Conservation (phyloP, 257 asterid genomes). For the Jasminum sambac region DNA sequence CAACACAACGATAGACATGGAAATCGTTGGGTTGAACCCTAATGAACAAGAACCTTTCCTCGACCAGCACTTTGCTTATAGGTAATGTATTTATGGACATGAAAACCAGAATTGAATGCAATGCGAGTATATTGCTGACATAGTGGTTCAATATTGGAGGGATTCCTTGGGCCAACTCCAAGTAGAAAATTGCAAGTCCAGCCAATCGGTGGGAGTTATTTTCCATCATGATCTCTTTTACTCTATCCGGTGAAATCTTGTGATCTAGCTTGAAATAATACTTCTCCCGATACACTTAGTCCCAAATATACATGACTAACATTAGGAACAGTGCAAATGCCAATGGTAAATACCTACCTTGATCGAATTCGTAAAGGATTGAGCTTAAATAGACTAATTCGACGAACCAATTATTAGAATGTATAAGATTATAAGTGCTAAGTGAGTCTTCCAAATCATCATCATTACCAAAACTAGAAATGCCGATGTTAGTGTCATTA, state of each 20-base stretch:
- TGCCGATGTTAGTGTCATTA: slow-evolving; percentile 38
- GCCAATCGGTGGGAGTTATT: slow-evolving; percentile 24
- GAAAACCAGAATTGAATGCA: slow-evolving; percentile 39
- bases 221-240: slow-evolving; percentile 20
- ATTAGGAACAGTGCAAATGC: slow-evolving; percentile 32
- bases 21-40: slow-evolving; percentile 34
- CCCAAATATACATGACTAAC: slow-evolving; percentile 39
- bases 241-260: slow-evolving; percentile 35
- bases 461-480: slow-evolving; percentile 39
- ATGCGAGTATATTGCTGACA: slow-evolving; percentile 34
- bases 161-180: slow-evolving; percentile 47
- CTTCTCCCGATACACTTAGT: slow-evolving; percentile 29
- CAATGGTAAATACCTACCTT: slow-evolving; percentile 38
- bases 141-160: slow-evolving; percentile 47
- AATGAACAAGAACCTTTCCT: slow-evolving; percentile 39
- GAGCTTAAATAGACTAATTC: slow-evolving; percentile 38
- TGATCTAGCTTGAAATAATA: slow-evolving; percentile 35
- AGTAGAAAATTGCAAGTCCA: slow-evolving; percentile 41
- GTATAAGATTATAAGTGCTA: slow-evolving; percentile 28
- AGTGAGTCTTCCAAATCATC: slow-evolving; percentile 46
- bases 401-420: slow-evolving; percentile 29
- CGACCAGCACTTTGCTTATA: slow-evolving; percentile 33
- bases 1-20: slow-evolving; percentile 35
- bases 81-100: slow-evolving; percentile 39
- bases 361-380: slow-evolving; percentile 34